Conservation (phyloP, 31 red algal genomes). For the Bonnemaisonia californica region DNA sequence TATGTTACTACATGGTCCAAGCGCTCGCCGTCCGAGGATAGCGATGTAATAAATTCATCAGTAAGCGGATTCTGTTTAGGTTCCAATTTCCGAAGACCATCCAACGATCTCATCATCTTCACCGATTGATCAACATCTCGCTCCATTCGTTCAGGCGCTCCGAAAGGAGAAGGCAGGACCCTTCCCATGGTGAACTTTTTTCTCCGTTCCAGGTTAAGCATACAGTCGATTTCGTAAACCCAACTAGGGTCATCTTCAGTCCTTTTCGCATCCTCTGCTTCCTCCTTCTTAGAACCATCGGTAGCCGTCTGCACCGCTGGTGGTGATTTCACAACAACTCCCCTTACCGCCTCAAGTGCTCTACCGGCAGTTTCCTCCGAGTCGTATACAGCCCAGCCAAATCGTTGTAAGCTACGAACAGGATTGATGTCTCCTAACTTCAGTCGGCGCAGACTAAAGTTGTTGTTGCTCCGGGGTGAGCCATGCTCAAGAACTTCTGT, state of each 20-base stretch:
- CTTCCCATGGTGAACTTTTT: slow-evolving; percentile 28
- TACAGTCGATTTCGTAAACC: slow-evolving; percentile 39
- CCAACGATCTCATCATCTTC: slow-evolving; percentile 53
- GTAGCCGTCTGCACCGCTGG: background rate
- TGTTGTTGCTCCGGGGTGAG: slow-evolving; percentile 12
- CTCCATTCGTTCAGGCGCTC: slow-evolving; percentile 38
- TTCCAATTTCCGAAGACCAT: slow-evolving; percentile 42
- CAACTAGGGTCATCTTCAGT: background rate
- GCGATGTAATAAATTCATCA: slow-evolving; percentile 43
- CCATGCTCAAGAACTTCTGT: slow-evolving; percentile 46
- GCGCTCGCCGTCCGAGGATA: slow-evolving; percentile 34
- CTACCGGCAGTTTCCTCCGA: slow-evolving; percentile 37
- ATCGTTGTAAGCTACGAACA: slow-evolving; percentile 41
- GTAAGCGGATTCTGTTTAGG: slow-evolving; percentile 42
- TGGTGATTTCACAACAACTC: slow-evolving; percentile 1
- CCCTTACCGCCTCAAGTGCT: slow-evolving; percentile 31
- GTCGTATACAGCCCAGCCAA: slow-evolving; percentile 75
- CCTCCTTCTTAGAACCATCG: background rate
- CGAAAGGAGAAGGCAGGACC: slow-evolving; percentile 42
- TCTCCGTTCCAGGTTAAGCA: slow-evolving; percentile 46
- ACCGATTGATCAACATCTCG: slow-evolving; percentile 54
- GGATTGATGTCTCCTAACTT: slow-evolving; percentile 74
- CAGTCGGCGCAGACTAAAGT: slow-evolving; percentile 50
- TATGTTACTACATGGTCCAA: slow-evolving; percentile 59
- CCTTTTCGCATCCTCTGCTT: background rate